These are phyloP conservation scores for Asterochloris erici DNA, from an alignment of 139 green algal species.

Conservation along the genomic window DNA sequence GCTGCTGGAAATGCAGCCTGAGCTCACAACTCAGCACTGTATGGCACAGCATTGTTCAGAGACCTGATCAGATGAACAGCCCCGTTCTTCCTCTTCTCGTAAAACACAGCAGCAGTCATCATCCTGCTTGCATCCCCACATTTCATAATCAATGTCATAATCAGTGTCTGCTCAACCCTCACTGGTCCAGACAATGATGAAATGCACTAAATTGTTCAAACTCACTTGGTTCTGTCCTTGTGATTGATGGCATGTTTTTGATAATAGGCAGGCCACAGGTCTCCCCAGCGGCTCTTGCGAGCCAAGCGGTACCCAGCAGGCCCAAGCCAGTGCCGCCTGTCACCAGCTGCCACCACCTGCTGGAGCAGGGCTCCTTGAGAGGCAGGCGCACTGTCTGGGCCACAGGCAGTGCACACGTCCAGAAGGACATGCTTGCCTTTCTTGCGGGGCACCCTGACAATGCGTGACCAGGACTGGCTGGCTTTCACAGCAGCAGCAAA, in stretches of 20 bases:
- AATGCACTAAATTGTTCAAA: not conserved
- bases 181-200: too few species aligned
- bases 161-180: too few species aligned
- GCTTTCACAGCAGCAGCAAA: slow-evolving; percentile 8
- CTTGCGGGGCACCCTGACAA: slow-evolving; percentile 47
- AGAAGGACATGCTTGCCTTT: slow-evolving; percentile 63
- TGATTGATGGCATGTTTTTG: slow-evolving; percentile 22
- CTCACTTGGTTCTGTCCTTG: not conserved
- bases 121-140: too few species aligned
- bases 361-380: slow-evolving; percentile 29
- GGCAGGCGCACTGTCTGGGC: not conserved
- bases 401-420: slow-evolving; percentile 53
- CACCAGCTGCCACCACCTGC: slow-evolving; percentile 49
- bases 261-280: slow-evolving; percentile 66
- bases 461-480: slow-evolving; percentile 18
- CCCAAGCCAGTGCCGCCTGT: slow-evolving; percentile 39
- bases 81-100: too few species aligned
- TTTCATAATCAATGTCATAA: too few species aligned
- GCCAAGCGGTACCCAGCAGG: slow-evolving; percentile 50
- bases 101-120: too few species aligned
- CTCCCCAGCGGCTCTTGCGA: slow-evolving; percentile 53
- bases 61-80: too few species aligned
- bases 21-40: too few species aligned
- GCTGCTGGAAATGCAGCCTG: too few species aligned
- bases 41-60: too few species aligned